These are phyloP conservation scores for Phytopythium litorale DNA, from an alignment of 352 stramenopile species.

Conservation along the genomic window DNA sequence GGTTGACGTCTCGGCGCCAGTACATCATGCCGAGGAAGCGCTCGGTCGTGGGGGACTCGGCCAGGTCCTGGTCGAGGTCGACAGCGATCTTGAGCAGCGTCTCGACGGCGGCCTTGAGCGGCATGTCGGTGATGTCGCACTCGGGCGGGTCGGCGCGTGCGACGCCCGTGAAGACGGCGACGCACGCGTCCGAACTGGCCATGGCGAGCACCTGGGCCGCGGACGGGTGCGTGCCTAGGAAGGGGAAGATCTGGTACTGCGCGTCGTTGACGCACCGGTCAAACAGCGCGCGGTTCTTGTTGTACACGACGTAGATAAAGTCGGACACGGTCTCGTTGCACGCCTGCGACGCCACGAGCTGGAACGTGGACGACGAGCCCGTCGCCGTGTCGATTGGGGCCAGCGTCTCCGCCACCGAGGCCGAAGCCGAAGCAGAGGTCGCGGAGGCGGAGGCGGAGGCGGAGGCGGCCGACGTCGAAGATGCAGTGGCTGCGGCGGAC, in stretches of 20 bases:
- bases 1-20: conserved; percentile 46
- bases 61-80: conserved; percentile 18
- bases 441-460: conserved; percentile 6
- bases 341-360: conserved; percentile 30
- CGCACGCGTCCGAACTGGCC: conserved; percentile 31
- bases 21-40: conserved; percentile 42
- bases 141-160: conserved; percentile 33
- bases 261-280: conserved; percentile 39
- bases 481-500: conserved; percentile 5
- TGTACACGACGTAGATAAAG: conserved; percentile 42
- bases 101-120: conserved; percentile 47
- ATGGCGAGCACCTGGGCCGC: conserved; percentile 31
- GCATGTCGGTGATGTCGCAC: conserved; percentile 47
- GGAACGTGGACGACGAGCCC: conserved; percentile 43
- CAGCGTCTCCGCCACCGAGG: conserved; percentile 9
- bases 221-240: conserved; percentile 38
- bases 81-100: conserved; percentile 58
- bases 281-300: conserved; percentile 49
- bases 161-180: conserved; percentile 46
- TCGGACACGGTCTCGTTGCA: conserved; percentile 43
- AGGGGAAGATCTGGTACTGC: conserved; percentile 63
- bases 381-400: conserved; percentile 31
- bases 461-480: conserved; percentile 1
- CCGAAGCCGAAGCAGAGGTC: conserved; percentile 7
- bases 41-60: conserved; percentile 19